A percentile compares a stretch with the other conserved stretches of the same genome.
Evolutionary conservation across 306 rosid genomes (phyloP).

Genomic region (Carpinus viminea): DNA sequence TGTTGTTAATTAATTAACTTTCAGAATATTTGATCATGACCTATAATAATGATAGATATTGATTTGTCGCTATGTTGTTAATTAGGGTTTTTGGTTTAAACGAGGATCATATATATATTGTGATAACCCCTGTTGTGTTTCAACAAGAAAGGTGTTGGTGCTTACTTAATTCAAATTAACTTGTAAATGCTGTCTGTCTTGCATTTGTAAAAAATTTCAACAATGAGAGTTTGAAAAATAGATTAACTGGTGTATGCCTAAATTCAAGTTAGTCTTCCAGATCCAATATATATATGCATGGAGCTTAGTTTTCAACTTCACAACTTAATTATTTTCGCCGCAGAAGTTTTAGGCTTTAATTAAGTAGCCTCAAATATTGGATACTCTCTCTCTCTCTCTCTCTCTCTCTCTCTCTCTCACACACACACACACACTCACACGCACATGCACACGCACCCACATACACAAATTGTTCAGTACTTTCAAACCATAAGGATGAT

Average conservation of each 20-base stretch:
- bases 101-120: not conserved
- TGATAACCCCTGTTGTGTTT: not conserved
- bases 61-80: conserved; percentile 8
- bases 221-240: no score
- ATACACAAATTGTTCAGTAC: not conserved
- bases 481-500: not conserved
- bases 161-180: not conserved
- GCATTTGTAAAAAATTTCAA: no score
- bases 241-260: no score
- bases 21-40: conserved; percentile 23
- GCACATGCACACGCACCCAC: not conserved
- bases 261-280: no score
- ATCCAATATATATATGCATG: no score
- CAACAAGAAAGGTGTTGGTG: not conserved
- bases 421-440: not conserved
- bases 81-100: conserved; percentile 8
- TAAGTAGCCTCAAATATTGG: not conserved
- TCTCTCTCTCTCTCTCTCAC: not conserved
- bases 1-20: conserved; percentile 4
- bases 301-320: not conserved
- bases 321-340: not conserved
- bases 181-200: no score
- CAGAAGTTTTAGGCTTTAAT: not conserved
- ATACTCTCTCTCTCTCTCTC: not conserved
- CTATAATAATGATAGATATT: conserved; percentile 18